phyloP scores from a whole-genome alignment of 2,329 filamentous ascomycete genomes.

The Cercospora sesami region DNA sequence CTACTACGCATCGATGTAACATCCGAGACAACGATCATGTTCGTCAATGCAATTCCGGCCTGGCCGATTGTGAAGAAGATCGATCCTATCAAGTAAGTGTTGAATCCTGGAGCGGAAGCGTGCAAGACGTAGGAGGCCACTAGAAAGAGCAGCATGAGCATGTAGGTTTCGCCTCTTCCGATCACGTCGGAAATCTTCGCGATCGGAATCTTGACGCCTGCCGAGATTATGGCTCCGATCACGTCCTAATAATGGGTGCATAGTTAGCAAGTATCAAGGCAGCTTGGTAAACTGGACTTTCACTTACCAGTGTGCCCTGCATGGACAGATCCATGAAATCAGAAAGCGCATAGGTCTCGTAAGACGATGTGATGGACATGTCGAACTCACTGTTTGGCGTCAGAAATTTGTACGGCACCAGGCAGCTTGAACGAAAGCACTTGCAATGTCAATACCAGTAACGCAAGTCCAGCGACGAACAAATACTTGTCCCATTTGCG shows the following conservation, averaged over 20 bases:
- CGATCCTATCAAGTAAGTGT: constrained; percentile 42
- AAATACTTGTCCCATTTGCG: constrained; percentile 2
- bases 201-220: constrained; percentile 45
- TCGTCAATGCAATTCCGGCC: constrained; percentile 45
- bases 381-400: constrained; percentile 38
- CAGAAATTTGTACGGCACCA: background rate
- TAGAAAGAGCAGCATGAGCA: constrained; percentile 40
- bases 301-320: constrained; percentile 35
- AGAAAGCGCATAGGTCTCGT: constrained; percentile 46
- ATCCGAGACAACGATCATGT: constrained; percentile 47
- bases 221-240: constrained; percentile 43
- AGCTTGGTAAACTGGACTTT: background rate
- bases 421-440: background rate
- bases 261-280: background rate
- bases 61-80: constrained; percentile 43
- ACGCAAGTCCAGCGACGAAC: constrained; percentile 9
- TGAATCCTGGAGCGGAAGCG: constrained; percentile 41
- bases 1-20: constrained; percentile 45
- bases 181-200: constrained; percentile 48
- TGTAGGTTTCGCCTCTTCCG: constrained; percentile 44
- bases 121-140: constrained; percentile 44
- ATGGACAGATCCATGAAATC: constrained; percentile 42
- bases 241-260: constrained; percentile 28
- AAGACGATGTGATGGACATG: constrained; percentile 42
- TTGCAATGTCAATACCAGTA: constrained; percentile 10